Percentiles rank a stretch among this genome's conserved stretches.
Conservation (phyloP, 1,284 basidiomycete species). For the Mycena sp. region DNA sequence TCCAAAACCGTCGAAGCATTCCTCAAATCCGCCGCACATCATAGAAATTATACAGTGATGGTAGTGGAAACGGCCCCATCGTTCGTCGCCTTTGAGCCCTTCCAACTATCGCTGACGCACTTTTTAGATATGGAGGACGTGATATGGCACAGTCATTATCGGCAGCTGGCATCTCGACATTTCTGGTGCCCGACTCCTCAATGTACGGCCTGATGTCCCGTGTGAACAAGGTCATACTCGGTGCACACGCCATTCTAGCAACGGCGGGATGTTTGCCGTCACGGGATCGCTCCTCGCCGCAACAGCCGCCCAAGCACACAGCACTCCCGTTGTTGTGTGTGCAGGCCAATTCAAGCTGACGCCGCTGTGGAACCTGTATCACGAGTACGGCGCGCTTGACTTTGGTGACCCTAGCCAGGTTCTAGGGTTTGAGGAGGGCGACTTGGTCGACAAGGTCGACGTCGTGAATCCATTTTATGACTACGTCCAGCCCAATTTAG, state of each 20-base stretch:
- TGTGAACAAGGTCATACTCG: slow-evolving; percentile 95
- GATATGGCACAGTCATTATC: slow-evolving; percentile 86
- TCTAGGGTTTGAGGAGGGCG: slow-evolving; percentile 82
- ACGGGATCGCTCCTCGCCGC: slow-evolving; percentile 88
- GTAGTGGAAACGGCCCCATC: slow-evolving; percentile 95
- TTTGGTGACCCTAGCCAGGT: slow-evolving; percentile 89
- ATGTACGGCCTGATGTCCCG: slow-evolving; percentile 97
- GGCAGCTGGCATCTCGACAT: slow-evolving; percentile 85
- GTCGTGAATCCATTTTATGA: slow-evolving; percentile 95
- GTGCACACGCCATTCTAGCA: slow-evolving; percentile 93
- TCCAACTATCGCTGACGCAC: slow-evolving; percentile 12
- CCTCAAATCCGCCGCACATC: slow-evolving; percentile 89
- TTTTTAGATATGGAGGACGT: slow-evolving; percentile 81
- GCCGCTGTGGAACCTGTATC: slow-evolving; percentile 92
- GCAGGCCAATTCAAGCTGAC: slow-evolving; percentile 97
- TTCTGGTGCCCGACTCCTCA: slow-evolving; percentile 95
- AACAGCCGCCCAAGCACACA: slow-evolving; percentile 91
- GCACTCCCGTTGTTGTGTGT: slow-evolving; percentile 93
- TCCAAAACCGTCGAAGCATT: slow-evolving; percentile 96
- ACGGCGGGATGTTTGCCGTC: slow-evolving; percentile 93
- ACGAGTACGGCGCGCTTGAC: slow-evolving; percentile 88
- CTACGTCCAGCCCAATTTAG: slow-evolving; percentile 91
- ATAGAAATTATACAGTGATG: slow-evolving; percentile 95
- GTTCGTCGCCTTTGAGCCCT: slow-evolving; percentile 55
- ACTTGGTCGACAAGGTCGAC: slow-evolving; percentile 85